Evolutionary conservation across 495 filamentous ascomycete species (phyloP), one percentile per base, ranked within the genome.

Genomic region (Polyplosphaeria fusca): DNA sequence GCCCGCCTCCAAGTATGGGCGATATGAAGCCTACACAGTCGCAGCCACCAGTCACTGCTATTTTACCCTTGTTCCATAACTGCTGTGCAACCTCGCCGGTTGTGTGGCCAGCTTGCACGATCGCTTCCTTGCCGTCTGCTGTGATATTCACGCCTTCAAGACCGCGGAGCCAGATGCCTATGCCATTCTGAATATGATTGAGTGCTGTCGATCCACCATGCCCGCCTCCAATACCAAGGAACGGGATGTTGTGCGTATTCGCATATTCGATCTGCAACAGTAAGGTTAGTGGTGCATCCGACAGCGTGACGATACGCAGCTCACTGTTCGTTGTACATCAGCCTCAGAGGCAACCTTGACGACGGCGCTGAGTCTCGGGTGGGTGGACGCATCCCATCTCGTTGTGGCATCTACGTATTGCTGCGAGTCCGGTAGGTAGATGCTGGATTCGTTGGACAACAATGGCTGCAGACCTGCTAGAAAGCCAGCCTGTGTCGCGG

Each of bases 1-100:
- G 79, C 23, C 83, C 84, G 48, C 82, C 83, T 19, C 84, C 83
- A 12, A 86, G 77, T 0, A 69, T 76, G 11, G 79, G 78, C 4
- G 81, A 82, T 2, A 83, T 58, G 50, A 73, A 65, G 55, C 77
- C 74, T 27, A 79, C 76, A 62, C 82, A 85, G 59, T 82, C 74
- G 46, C 80, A 81, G 4, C 67, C 71, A 38, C 81, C 81, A 18
- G 79, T 81, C 0, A 78, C 76, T 66, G 65, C 13, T 24, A 48
- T 48, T n/a, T 37, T 37, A n/a, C 32, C 32, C n/a, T 7, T n/a
- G 32, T n/a, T 37, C 32, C 32, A 37, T 9, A 37, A n/a, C 7
- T n/a, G 7, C n/a, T n/a, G 32, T 9, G n/a, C n/a, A 37, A 37
- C 32, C n/a, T 37, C 32, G 32, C 32, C 32, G n/a, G 32, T 37